Evolutionary conservation across 768 basidiomycete species (phyloP).

Genomic region (Suillus hirtellus): DNA sequence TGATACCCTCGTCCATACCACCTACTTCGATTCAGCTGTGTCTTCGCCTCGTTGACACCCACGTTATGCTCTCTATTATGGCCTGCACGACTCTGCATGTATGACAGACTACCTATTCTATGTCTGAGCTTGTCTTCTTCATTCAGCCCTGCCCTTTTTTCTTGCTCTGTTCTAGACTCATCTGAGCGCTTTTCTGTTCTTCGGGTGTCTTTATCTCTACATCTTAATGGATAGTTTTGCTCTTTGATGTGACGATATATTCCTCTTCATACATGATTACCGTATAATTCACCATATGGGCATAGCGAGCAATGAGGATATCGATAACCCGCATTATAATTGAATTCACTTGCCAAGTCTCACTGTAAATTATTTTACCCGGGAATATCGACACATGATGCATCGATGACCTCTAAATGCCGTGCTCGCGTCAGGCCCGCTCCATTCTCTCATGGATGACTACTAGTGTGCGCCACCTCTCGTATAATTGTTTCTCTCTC

Average conservation of each 20-base stretch:
- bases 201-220: constrained; percentile 2
- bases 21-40: constrained; percentile 25
- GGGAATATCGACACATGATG: neutral
- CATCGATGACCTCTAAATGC: constrained; percentile 1
- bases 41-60: constrained; percentile 31
- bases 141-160: constrained; percentile 29
- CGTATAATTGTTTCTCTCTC: neutral
- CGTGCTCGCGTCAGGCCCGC: neutral
- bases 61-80: constrained; percentile 37
- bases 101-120: constrained; percentile 37
- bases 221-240: constrained; percentile 5
- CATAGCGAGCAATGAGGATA: constrained; percentile 1
- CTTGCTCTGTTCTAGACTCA: constrained; percentile 12
- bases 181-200: constrained; percentile 3
- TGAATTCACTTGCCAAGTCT: neutral
- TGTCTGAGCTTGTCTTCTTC: constrained; percentile 23
- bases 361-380: neutral
- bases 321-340: constrained; percentile 1
- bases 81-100: constrained; percentile 36
- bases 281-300: constrained; percentile 6
- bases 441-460: neutral
- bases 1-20: constrained; percentile 28
- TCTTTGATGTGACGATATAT: constrained; percentile 3
- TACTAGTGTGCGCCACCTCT: neutral
- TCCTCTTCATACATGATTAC: constrained; percentile 4